Base-by-base conservation (phyloP, 148 eudicot species). In the Persicaria maculosa region DNA sequence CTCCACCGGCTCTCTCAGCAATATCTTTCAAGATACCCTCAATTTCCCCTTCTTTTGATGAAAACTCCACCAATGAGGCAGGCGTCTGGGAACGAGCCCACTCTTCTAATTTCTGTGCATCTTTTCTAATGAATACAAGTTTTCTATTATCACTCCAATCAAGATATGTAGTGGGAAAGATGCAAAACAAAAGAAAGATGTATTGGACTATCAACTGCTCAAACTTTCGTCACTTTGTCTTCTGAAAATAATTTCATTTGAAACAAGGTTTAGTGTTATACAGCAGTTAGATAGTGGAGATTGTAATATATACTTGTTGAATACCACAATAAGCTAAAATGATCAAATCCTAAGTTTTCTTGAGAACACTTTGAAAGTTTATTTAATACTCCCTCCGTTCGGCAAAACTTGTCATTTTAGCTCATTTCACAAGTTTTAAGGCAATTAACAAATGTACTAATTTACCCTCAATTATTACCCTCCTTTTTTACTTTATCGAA, bases 61-160 rank as follows among this genome's bases (percentile, higher is more conserved):
- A 84, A 79, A 95, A 95, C 68, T 88, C 93, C 47, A 89, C 87
- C 78, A 95, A 80, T 48, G 96, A 82, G 78, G 81, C 81, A 40
- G 90, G 71, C 72, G 86, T 85, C 77, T 95, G 97, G 20, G 85
- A 6, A 58, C 91, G 83, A 20, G 97, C 97, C 99, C 99, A 95
- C 47, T 89, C 93, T 80, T 92, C 99, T 82, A 95, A 53, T 76
- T 89, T 95, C 71, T 88, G 86, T 50, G 97, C 96, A 88, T 95
- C 97, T 64, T 81, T 85, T 82, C 99, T 95, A 50, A 75, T 71
- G 74, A 54, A 84, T 50, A 77, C 45, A 80, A 76, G 72, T 25
- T n/a, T 31, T 76, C 62, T 55, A 78, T 40, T 72, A 74, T 76
- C 82, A 81, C 14, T 25, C 71, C 47, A 44, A 11, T 12, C 11